Evolutionary conservation across 805 yeast genomes (phyloP), one percentile per base, ranked within the genome.

Genomic region (Metschnikowia aberdeeniae): DNA sequence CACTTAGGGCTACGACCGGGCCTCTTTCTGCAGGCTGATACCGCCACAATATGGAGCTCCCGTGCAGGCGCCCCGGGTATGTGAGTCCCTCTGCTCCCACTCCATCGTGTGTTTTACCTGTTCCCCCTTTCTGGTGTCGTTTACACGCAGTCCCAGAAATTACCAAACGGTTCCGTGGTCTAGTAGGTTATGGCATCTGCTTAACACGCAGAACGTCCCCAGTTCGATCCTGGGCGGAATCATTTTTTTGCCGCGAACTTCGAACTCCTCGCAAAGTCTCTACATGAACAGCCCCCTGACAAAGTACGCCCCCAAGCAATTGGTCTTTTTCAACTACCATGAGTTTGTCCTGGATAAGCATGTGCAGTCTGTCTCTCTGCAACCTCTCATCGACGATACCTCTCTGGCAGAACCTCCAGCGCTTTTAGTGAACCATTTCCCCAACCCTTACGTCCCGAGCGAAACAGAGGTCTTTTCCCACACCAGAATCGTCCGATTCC

Each of bases 181-280:
- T 89, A 89, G 96, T 89, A 73, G 97, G 97, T 90, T 80, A 89
- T 89, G 96, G 96, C 97, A 87, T 87, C 93, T 89, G 97, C 97
- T 88, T 89, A 88, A 90, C 97, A 89, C 97, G 97, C 96, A 89
- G 93, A 87, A 88, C 92, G 97, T 92, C 97, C 97, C 97, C 97
- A 89, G 97, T 92, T 92, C 97, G 97, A 92, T 89, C 97, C 97
- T 90, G 97, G 97, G 97, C 89, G 87, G 82, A 88, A 86, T 89
- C 97, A 89, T 33, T 49, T 47, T 38, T 49, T 56, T 36, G 17
- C 17, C 17, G 17, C 17, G 17, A 2, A 17, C 17, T 17, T 17
- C 17, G 3, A 17, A 17, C 17, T 17, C 17, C 17, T 17, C 3
- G 17, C 17, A 17, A 17, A 17, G 17, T 17, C 17, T 17, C 17